A percentile compares a stretch with the other conserved stretches of the same genome.
Evolutionary conservation across 768 basidiomycete species (phyloP).

Genomic region (Amanita pseudoporphyria): DNA sequence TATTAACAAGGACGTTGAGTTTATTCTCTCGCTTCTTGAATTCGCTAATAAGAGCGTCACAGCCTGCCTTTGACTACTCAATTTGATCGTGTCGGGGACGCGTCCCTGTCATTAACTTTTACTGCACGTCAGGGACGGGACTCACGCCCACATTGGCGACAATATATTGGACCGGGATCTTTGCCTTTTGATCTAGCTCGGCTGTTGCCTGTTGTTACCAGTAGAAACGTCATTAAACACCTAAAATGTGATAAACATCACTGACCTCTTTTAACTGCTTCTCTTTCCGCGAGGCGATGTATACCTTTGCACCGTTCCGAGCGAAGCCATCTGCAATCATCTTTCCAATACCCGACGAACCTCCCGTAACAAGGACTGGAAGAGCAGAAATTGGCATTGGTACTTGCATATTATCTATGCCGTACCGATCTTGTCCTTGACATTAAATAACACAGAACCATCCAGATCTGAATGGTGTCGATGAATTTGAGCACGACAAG

Average conservation of each 20-base stretch:
- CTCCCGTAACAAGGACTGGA: slow-evolving; percentile 72
- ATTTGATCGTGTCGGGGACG: not conserved
- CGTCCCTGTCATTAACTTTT: not conserved
- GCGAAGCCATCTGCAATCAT: slow-evolving; percentile 80
- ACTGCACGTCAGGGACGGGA: slow-evolving; percentile 7
- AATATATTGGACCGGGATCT: slow-evolving; percentile 52
- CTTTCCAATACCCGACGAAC: slow-evolving; percentile 74
- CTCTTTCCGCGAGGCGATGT: slow-evolving; percentile 84
- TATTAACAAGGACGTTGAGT: slow-evolving; percentile 78
- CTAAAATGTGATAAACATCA: not conserved
- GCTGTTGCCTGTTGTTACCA: slow-evolving; percentile 38
- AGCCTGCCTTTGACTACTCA: slow-evolving; percentile 69
- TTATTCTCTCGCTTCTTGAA: slow-evolving; percentile 63
- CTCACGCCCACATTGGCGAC: slow-evolving; percentile 66
- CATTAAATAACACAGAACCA: slow-evolving; percentile 47
- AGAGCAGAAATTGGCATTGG: slow-evolving; percentile 2
- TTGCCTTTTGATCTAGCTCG: slow-evolving; percentile 49
- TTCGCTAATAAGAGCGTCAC: slow-evolving; percentile 57
- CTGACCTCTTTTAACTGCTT: slow-evolving; percentile 63
- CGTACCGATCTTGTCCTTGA: slow-evolving; percentile 62
- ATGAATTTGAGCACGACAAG: not conserved
- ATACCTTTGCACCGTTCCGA: slow-evolving; percentile 81
- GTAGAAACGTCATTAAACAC: not conserved
- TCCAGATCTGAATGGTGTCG: slow-evolving; percentile 35
- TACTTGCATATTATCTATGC: not conserved